Evolutionary conservation across 2,329 filamentous ascomycete genomes (phyloP), one percentile per base, ranked within the genome.

Genomic region (Akanthomyces lecanii): DNA sequence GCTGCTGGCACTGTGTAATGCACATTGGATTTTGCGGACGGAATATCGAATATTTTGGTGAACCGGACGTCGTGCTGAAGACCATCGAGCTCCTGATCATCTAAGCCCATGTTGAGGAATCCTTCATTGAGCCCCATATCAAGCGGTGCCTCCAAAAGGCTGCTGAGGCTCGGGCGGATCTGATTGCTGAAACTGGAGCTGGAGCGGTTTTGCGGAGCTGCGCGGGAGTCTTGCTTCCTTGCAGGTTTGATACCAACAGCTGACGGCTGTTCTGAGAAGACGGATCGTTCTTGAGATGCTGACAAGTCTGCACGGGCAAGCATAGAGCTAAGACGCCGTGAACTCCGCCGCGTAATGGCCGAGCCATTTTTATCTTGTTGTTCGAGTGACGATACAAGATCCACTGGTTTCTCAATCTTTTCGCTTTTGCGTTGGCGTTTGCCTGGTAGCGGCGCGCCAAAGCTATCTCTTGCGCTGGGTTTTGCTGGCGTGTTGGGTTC

Each of bases 261-360:
- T 3, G 73, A 80, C 67, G 72, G 75, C 72, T 82, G 84, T 55
- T 97, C 92, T 33, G 87, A 84, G 71, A 96, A 96, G n/a, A 88
- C 84, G 1, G 88, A 82, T 69, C 90, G 84, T 68, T 96, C 92
- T 67, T 94, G 90, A 18, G 89, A 95, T 11, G 91, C 89, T 0
- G 91, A 94, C 23, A 97, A 79, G 72, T 97, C 94, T 38, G 91
- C 90, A 69, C 94, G 84, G 18, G 93, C 93, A 60, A 97, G 81
- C 76, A 97, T 84, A 18, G 94, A 98, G 77, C 95, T 99, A 30
- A 98, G 89, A 57, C 95, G 86, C 50, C 95, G 86, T 21, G 86
- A 89, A 65, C 85, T 85, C 64, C 85, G 80, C 58, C 85, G 78
- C 0, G 81, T 82, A 14, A 80, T 79, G 18, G 81, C 79, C n/a